These are phyloP conservation scores for Magnolia kwangsiensis DNA, from an alignment of 164 flowering plant genomes.

Conservation along the genomic window DNA sequence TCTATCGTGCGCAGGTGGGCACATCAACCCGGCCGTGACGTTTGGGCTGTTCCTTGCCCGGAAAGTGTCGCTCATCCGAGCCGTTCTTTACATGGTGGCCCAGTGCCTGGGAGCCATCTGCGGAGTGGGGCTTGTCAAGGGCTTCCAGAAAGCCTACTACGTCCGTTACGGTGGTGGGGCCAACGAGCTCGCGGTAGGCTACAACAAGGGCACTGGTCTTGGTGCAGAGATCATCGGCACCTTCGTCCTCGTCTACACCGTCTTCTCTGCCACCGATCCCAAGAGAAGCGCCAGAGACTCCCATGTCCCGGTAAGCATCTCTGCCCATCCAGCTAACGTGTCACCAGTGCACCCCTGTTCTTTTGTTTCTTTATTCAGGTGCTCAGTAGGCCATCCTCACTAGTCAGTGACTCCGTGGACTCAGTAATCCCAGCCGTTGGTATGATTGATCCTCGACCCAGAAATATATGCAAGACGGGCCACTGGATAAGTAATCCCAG, in stretches of 20 bases:
- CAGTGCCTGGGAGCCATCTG: slow-evolving; percentile 91
- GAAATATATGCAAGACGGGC: no score
- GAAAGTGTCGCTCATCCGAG: slow-evolving; percentile 73
- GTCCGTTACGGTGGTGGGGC: slow-evolving; percentile 67
- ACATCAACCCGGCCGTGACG: slow-evolving; percentile 91
- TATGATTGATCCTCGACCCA: no score
- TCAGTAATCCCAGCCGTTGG: no score
- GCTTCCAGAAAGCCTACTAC: slow-evolving; percentile 61
- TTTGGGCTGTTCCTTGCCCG: slow-evolving; percentile 80
- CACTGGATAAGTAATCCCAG: no score
- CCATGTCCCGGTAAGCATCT: slow-evolving; percentile 76
- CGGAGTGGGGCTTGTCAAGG: slow-evolving; percentile 83
- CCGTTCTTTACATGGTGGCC: slow-evolving; percentile 75
- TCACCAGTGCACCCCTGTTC: no score
- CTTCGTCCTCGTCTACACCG: slow-evolving; percentile 94
- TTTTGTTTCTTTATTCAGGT: no score
- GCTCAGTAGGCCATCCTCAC: no score
- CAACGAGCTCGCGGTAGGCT: slow-evolving; percentile 51
- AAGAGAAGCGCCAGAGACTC: slow-evolving; percentile 89
- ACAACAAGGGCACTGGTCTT: slow-evolving; percentile 67
- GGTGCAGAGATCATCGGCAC: slow-evolving; percentile 95
- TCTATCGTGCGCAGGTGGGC: slow-evolving; percentile 57
- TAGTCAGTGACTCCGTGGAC: no score
- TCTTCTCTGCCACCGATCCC: slow-evolving; percentile 96
- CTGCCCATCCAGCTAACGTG: background rate